These are phyloP conservation scores for Raphanus sativus DNA, from an alignment of 345 rosid genomes.

Conservation along the genomic window DNA sequence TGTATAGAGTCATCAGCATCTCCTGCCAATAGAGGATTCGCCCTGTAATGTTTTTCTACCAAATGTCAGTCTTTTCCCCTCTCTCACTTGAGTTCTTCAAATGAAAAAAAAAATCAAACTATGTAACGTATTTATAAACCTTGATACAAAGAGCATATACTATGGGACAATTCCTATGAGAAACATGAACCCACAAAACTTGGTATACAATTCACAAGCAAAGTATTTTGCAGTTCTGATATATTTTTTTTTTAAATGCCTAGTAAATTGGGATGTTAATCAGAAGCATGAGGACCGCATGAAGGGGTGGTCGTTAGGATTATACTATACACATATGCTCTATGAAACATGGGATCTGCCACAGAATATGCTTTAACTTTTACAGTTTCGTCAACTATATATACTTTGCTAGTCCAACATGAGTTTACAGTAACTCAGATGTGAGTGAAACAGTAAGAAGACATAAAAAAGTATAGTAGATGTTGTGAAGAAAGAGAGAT, in stretches of 20 bases:
- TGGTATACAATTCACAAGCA: not conserved
- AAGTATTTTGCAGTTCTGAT: not conserved
- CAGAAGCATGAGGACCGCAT: constrained; percentile 27
- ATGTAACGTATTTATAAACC: constrained; percentile 12
- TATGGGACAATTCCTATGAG: constrained; percentile 20
- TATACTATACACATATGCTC: constrained; percentile 17
- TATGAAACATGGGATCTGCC: constrained; percentile 27
- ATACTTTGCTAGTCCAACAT: not conserved
- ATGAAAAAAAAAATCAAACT: not conserved
- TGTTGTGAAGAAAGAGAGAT: not conserved
- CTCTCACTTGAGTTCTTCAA: constrained; percentile 14
- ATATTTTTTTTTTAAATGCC: too few relatives aligned
- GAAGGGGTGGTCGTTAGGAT: constrained; percentile 24
- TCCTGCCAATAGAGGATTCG: constrained; percentile 35
- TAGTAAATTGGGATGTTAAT: constrained; percentile 6
- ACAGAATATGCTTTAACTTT: constrained; percentile 27
- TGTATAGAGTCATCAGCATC: not conserved
- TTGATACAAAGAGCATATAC: constrained; percentile 23
- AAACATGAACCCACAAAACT: constrained; percentile 15
- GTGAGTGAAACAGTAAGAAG: not conserved
- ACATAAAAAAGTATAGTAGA: not conserved
- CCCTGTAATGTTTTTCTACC: constrained; percentile 33
- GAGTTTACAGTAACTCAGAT: not conserved
- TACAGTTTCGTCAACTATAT: not conserved
- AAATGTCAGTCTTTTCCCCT: not conserved